Evolutionary conservation across 441 rosid genomes (phyloP).

Genomic region (Adansonia rubrostipa): DNA sequence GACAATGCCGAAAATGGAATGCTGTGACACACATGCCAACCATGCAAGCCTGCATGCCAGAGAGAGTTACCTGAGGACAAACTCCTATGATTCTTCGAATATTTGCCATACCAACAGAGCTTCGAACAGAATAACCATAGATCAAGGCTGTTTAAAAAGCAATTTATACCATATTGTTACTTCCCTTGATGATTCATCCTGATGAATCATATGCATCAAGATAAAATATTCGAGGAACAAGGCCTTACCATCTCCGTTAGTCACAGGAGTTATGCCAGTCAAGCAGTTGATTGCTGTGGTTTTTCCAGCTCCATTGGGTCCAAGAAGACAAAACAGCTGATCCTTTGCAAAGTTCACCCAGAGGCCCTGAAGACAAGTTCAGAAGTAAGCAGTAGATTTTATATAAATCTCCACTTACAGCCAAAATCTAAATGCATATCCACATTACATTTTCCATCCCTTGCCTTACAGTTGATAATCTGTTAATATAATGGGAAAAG

Average conservation of each 20-base stretch:
- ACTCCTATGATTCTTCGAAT: conserved; percentile 83
- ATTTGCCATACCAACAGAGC: conserved; percentile 86
- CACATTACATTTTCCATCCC: conserved; percentile 11
- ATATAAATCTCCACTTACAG: conserved; percentile 12
- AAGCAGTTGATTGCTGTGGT: conserved; percentile 89
- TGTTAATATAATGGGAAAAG: not conserved
- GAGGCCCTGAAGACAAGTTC: conserved; percentile 58
- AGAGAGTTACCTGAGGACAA: conserved; percentile 80
- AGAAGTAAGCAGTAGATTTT: conserved; percentile 17
- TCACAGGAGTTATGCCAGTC: conserved; percentile 86
- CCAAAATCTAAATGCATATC: conserved; percentile 13
- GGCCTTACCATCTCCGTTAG: conserved; percentile 81
- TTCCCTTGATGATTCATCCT: not conserved
- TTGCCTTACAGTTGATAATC: conserved; percentile 1
- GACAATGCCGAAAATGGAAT: conserved; percentile 7
- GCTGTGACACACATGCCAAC: not conserved
- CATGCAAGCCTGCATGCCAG: not conserved
- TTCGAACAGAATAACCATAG: conserved; percentile 75
- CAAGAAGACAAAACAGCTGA: conserved; percentile 94
- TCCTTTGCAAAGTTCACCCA: conserved; percentile 85
- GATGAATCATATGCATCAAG: not conserved
- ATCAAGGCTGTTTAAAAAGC: conserved; percentile 60
- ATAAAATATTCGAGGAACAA: conserved; percentile 8
- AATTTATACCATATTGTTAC: conserved; percentile 16
- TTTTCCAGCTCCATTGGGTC: conserved; percentile 98